Evolutionary conservation across 2,329 filamentous ascomycete genomes (phyloP).

Genomic region (Aspergillus intermedius): DNA sequence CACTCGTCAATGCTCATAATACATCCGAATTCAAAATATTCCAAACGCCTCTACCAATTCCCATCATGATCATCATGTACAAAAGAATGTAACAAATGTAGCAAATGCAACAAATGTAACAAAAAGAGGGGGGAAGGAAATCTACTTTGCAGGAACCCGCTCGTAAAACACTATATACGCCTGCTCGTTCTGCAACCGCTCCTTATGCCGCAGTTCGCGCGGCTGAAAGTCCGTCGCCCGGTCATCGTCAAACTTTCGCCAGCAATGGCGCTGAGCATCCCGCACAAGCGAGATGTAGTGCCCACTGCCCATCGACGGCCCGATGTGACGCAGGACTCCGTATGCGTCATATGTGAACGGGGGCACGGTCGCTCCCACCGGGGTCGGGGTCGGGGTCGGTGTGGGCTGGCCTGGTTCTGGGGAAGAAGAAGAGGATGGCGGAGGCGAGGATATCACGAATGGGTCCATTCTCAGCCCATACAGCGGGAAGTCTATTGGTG

Average conservation of each 20-base stretch:
- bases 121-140: constrained; percentile 6
- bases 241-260: constrained; percentile 58
- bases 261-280: constrained; percentile 51
- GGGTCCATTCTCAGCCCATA: constrained; percentile 59
- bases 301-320: constrained; percentile 60
- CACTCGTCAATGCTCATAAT: neutral
- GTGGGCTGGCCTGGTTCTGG: constrained; percentile 53
- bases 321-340: constrained; percentile 72
- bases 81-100: constrained; percentile 5
- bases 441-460: constrained; percentile 50
- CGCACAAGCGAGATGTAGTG: constrained; percentile 73
- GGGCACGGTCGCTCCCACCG: constrained; percentile 26
- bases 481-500: constrained; percentile 69
- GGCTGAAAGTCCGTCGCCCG: constrained; percentile 53
- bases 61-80: neutral
- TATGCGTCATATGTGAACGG: constrained; percentile 80
- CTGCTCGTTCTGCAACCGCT: constrained; percentile 55
- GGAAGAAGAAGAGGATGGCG: constrained; percentile 19
- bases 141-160: constrained; percentile 35
- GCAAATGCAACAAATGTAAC: constrained; percentile 12
- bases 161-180: constrained; percentile 63
- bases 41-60: neutral
- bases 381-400: constrained; percentile 31
- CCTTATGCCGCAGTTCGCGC: constrained; percentile 40
- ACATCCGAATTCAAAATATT: neutral